Evolutionary conservation across 2,329 filamentous ascomycete genomes (phyloP), one percentile per base, ranked within the genome.

Genomic region (Onygenales sp.): DNA sequence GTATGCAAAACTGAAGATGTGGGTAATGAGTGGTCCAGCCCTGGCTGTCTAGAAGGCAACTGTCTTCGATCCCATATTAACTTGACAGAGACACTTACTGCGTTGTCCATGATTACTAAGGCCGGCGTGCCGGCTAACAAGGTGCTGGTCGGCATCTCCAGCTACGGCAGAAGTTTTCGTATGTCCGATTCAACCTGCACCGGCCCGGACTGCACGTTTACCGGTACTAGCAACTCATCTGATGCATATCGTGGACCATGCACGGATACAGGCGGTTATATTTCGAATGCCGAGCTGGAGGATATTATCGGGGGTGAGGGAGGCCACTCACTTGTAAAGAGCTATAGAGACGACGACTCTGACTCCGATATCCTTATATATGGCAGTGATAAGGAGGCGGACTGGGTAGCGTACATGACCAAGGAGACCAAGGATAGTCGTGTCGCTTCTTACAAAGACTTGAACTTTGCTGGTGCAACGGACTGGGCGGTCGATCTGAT

Each of bases 61-160:
- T 68, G 72, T 46, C 61, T 74, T 1, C 67, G 68, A 0, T 65
- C 61, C 0, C 69, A 72, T 54, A 60, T 73, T 55, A 74, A 74
- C 60, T 51, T 63, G 43, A 74, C 71, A 1, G 70, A 74, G 51
- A 70, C 67, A 0, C 49, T 53, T 0, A 57, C 58, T 11, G 55
- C 70, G 0, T 57, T 75, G 10, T 54, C 65, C 1, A 73, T 71
- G 53, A 58, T 67, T 46, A 65, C 64, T 6, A 73, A 73, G 55
- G 69, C 71, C 1, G 69, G 68, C 4, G 70, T 72, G 0, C 58
- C 62, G 2, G 51, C 59, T 0, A 59, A 62, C 37, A 68, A 68
- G 54, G 42, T 73, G 40, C 34, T 66, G 10, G 63, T 70, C 2
- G 69, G 70, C 4, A 52, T 68, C 1, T 43, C 61, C 6, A 70